Evolutionary conservation across 2,329 filamentous ascomycete genomes (phyloP).

Genomic region (Endoconidiophora laricicola): DNA sequence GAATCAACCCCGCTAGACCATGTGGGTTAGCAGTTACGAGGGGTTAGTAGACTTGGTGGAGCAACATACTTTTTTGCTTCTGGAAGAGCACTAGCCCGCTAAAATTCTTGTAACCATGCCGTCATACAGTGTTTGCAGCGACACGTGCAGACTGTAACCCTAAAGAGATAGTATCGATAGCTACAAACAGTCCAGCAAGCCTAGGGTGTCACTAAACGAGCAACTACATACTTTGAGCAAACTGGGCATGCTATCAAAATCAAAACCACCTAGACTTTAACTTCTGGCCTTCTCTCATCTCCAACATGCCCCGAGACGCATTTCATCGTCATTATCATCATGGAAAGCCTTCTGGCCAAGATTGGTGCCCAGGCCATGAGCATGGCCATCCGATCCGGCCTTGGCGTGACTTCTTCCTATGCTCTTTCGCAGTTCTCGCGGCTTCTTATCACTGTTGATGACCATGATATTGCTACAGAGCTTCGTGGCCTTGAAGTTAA

Average conservation of each 20-base stretch:
- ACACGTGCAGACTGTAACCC: too few relatives aligned
- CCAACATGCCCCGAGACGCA: background rate
- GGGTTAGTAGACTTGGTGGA: too few relatives aligned
- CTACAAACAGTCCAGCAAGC: too few relatives aligned
- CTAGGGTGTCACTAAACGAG: too few relatives aligned
- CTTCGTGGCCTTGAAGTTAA: conserved; percentile 54
- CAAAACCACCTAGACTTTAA: background rate
- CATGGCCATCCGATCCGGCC: conserved; percentile 77
- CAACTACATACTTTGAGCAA: too few relatives aligned
- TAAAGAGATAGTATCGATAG: too few relatives aligned
- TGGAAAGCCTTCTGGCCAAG: conserved; percentile 49
- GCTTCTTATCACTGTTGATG: conserved; percentile 60
- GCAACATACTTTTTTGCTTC: too few relatives aligned
- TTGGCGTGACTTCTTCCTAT: conserved; percentile 71
- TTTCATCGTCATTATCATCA: conserved; percentile 20
- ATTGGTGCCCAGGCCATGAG: conserved; percentile 62
- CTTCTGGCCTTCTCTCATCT: background rate
- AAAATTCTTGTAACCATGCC: background rate
- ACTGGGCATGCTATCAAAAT: too few relatives aligned
- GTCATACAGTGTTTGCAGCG: background rate
- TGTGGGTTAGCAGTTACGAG: too few relatives aligned
- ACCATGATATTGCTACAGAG: conserved; percentile 50
- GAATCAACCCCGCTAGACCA: too few relatives aligned
- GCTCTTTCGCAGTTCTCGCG: conserved; percentile 69
- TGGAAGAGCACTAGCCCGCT: too few relatives aligned